Evolutionary conservation across 352 stramenopile genomes (phyloP), one percentile per base, ranked within the genome.

Genomic region (Phytophthora ramorum): DNA sequence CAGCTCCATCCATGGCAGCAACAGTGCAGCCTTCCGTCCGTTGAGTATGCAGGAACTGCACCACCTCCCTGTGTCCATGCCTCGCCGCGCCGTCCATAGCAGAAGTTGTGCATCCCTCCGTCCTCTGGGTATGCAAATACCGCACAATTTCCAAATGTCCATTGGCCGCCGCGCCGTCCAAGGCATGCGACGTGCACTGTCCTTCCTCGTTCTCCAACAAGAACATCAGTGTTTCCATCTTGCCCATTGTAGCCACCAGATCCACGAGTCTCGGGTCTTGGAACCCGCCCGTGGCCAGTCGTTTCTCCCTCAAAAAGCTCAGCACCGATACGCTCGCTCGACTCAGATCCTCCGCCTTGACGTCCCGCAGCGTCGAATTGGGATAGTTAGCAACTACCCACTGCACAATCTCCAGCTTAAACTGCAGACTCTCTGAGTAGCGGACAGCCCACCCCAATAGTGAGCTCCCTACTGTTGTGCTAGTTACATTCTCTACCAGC

Each of bases 51-150:
- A 82, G 54, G 41, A 77, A 83, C 22, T 61, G 57, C 17, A 83
- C 68, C 6, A 80, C 49, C 2, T 74, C 38, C n/a, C 78, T 26
- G 22, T 72, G 73, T 7, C 75, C 75, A 45, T 83, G 72, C 38
- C 24, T 45, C 14, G 75, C 75, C 1, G 75, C 69, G 1, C 54
- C 54, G 52, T 83, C 69, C 61, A 91, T 86, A 7, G 80, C 80
- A 2, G 64, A 53, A 6, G 57, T 43, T 2, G 75, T 83, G 52
- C 81, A 92, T 0, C 66, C 69, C 1, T 51, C 58, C 0, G 44
- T 69, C 10, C 59, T 51, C 5, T 55, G 30, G 1, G 10, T 35
- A 47, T 79, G 59, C 38, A 83, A 68, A 57, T 73, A 83, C 34
- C 57, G 40, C 20, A 81, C 69, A 28, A 81, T 65, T 17, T 71